Conservation (phyloP, 2,329 filamentous ascomycete species). For the Orbilia brochopaga region DNA sequence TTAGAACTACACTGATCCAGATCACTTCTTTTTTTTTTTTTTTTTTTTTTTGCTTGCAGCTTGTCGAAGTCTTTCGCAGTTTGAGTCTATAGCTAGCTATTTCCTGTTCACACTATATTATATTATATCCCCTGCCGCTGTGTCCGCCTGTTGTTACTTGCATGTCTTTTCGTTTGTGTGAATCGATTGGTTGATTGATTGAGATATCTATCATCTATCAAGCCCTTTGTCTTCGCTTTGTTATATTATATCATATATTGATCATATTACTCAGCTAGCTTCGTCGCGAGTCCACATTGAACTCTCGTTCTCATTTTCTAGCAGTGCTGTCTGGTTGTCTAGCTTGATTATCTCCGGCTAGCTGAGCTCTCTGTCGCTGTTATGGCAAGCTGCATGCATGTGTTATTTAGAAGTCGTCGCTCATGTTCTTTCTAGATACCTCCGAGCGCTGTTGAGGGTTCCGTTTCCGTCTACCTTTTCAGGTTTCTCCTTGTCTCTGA, state of each 20-base stretch:
- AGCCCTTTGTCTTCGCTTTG: constrained; percentile 7
- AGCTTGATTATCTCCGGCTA: constrained; percentile 16
- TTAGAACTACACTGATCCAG: constrained; percentile 34
- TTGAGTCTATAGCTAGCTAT: too few relatives aligned
- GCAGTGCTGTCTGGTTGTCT: too few relatives aligned
- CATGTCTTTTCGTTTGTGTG: too few relatives aligned
- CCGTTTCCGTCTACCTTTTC: background rate
- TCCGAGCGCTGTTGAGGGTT: constrained; percentile 2
- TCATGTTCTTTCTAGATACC: constrained; percentile 58
- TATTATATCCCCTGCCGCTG: constrained; percentile 14
- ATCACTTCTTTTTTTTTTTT: constrained; percentile 30
- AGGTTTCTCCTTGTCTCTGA: too few relatives aligned
- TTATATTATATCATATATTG: too few relatives aligned
- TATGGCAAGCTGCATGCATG: constrained; percentile 64
- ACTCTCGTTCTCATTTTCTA: too few relatives aligned
- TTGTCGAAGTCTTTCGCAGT: too few relatives aligned
- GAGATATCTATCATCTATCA: constrained; percentile 20
- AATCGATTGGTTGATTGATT: too few relatives aligned
- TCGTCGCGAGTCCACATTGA: too few relatives aligned
- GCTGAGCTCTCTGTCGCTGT: constrained; percentile 47
- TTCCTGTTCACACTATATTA: too few relatives aligned
- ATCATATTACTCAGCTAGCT: too few relatives aligned
- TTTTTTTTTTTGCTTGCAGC: constrained; percentile 30
- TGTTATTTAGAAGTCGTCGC: constrained; percentile 57
- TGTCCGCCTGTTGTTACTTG: constrained; percentile 5